Base-by-base conservation (phyloP, 495 filamentous ascomycete genomes). In the Annulohypoxylon maeteangense region DNA sequence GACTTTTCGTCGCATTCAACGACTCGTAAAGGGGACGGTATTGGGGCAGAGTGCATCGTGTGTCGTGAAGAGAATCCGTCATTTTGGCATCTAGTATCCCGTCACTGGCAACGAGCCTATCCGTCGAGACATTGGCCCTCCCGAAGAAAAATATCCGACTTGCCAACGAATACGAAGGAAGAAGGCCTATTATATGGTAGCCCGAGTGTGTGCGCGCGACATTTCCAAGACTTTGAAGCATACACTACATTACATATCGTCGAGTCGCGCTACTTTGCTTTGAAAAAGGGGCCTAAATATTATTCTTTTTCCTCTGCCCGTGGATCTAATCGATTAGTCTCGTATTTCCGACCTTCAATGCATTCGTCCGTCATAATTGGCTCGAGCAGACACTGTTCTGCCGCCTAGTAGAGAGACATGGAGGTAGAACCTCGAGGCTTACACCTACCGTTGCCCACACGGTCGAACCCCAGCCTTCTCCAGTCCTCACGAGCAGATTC, bases 371-470 rank as follows among this genome's bases (percentile, higher is more conserved):
- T 44, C 25, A 38, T 44, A 51, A 62, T 55, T 66, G 63, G 63
- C 45, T 48, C 51, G 48, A 63, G 74, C 75, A 74, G 75, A 62
- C 68, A 55, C 63, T 48, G 68, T 70, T 72, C 68, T 78, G 75
- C 75, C 66, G 65, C 65, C 54, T 50, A 74, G 74, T 78, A 78
- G 75, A 72, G 54, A 72, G 67, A 74, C 32, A 78, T 78, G 75
- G 75, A 78, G 62, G 68, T 56, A 54, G 71, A 74, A 42, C 55
- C 56, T 56, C 65, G 45, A 45, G 68, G 68, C 53, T 44, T 71
- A 48, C 71, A 66, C 40, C 65, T 65, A 55, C 55, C 72, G 50
- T 57, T 75, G 20, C 59, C 68, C 29, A 74, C 51, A 38, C 74
- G 68, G 65, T 71, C 75, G 47, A 76, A 71, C 32, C 18, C 55